Evolutionary conservation across 1,139 yeast species (phyloP).

Genomic region (Blastobotrys malaysiensis): DNA sequence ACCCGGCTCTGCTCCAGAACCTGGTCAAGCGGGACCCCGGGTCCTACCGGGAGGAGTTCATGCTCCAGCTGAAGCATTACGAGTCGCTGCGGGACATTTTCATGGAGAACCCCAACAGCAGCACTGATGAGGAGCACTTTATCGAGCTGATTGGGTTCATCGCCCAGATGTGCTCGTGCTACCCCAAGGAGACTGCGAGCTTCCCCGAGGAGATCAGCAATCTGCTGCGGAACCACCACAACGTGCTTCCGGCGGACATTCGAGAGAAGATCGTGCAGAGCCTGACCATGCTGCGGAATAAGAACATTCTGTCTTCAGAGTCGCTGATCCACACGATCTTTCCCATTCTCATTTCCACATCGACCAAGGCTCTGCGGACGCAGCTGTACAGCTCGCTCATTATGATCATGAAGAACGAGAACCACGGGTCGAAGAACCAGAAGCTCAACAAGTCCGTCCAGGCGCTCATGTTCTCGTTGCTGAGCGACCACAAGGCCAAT

Average conservation of each 20-base stretch:
- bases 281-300: slow-evolving; percentile 83
- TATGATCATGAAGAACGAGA: slow-evolving; percentile 71
- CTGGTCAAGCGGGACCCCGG: slow-evolving; percentile 88
- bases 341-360: slow-evolving; percentile 67
- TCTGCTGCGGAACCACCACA: slow-evolving; percentile 67
- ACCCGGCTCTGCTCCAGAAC: slow-evolving; percentile 85
- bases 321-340: slow-evolving; percentile 77
- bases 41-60: slow-evolving; percentile 84
- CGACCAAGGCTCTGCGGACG: slow-evolving; percentile 75
- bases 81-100: slow-evolving; percentile 85
- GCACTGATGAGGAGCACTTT: slow-evolving; percentile 61
- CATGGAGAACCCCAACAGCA: slow-evolving; percentile 48
- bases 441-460: slow-evolving; percentile 85
- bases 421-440: slow-evolving; percentile 80
- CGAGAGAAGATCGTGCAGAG: slow-evolving; percentile 90
- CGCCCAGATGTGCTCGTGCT: slow-evolving; percentile 84
- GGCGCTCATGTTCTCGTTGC: slow-evolving; percentile 77
- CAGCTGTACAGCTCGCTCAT: slow-evolving; percentile 78
- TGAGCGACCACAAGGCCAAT: slow-evolving; percentile 55
- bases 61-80: slow-evolving; percentile 88
- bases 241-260: slow-evolving; percentile 74
- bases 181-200: slow-evolving; percentile 77
- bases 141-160: slow-evolving; percentile 84
- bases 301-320: slow-evolving; percentile 76
- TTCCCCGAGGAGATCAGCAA: slow-evolving; percentile 78